Conservation (phyloP, 768 basidiomycete genomes). For the Leccinum subgranulosum region DNA sequence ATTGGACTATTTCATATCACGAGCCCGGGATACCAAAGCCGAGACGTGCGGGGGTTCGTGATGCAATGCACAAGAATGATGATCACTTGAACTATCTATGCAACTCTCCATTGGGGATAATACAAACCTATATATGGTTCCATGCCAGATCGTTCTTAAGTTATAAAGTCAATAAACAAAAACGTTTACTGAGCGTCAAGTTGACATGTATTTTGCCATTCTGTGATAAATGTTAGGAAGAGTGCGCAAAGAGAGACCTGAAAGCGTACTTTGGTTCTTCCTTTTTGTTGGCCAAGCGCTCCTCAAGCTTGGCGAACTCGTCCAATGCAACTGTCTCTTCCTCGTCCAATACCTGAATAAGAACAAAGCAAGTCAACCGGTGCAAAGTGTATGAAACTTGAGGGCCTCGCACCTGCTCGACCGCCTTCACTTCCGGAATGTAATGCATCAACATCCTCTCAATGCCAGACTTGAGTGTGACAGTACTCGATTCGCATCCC, state of each 20-base stretch:
- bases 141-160: background rate
- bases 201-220: conserved; percentile 83
- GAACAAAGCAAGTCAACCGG: conserved; percentile 5
- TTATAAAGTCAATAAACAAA: background rate
- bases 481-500: conserved; percentile 90
- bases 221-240: conserved; percentile 34
- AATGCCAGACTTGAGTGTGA: conserved; percentile 95
- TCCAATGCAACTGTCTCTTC: conserved; percentile 85
- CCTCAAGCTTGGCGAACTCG: conserved; percentile 88
- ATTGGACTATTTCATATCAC: background rate
- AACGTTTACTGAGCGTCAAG: conserved; percentile 38
- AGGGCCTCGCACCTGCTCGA: conserved; percentile 63
- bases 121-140: background rate
- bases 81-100: background rate
- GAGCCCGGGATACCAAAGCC: background rate
- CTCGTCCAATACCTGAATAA: conserved; percentile 72
- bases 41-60: background rate
- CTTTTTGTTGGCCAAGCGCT: conserved; percentile 50
- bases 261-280: conserved; percentile 45
- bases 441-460: conserved; percentile 99
- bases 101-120: background rate
- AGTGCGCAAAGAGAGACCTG: background rate
- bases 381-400: background rate
- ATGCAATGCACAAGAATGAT: background rate
- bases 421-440: conserved; percentile 91